Conservation (phyloP, 176 grass and related monocot species). For the Eremochloa ophiuroides region DNA sequence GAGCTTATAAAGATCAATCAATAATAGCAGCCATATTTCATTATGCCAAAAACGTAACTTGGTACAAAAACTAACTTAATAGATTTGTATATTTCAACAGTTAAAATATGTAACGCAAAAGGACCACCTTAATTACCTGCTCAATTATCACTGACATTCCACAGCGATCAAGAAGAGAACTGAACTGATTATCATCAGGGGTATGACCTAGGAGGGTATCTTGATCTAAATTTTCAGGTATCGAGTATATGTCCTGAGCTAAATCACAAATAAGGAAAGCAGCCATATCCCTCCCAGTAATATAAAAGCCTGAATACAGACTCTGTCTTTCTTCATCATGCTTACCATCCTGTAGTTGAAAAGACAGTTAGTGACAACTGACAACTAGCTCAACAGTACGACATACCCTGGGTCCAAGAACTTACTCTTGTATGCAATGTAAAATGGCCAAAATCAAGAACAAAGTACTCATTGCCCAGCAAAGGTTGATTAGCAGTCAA, state of each 20-base stretch:
- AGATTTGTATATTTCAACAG: neutral
- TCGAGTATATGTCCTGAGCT: constrained; percentile 30
- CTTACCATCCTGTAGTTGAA: constrained; percentile 52
- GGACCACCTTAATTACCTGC: constrained; percentile 47
- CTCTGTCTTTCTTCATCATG: constrained; percentile 69
- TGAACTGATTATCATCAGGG: constrained; percentile 39
- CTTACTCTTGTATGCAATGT: constrained; percentile 85
- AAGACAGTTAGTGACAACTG: constrained; percentile 25
- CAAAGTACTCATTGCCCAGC: constrained; percentile 45
- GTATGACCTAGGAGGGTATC: constrained; percentile 22
- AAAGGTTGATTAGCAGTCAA: constrained; percentile 38
- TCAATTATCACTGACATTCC: constrained; percentile 91
- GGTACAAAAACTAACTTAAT: neutral
- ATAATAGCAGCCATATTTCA: neutral
- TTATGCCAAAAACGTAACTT: neutral
- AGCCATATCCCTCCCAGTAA: constrained; percentile 96
- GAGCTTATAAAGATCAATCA: neutral
- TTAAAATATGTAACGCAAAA: neutral
- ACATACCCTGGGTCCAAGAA: constrained; percentile 18
- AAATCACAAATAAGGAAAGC: constrained; percentile 70
- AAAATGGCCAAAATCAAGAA: constrained; percentile 99
- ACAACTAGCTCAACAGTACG: constrained; percentile 34
- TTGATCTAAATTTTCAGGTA: constrained; percentile 34
- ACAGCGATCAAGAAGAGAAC: constrained; percentile 95
- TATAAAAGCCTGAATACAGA: constrained; percentile 88